Evolutionary conservation across 2,329 filamentous ascomycete species (phyloP), one percentile per base, ranked within the genome.

Genomic region (Aquanectria penicillioides): DNA sequence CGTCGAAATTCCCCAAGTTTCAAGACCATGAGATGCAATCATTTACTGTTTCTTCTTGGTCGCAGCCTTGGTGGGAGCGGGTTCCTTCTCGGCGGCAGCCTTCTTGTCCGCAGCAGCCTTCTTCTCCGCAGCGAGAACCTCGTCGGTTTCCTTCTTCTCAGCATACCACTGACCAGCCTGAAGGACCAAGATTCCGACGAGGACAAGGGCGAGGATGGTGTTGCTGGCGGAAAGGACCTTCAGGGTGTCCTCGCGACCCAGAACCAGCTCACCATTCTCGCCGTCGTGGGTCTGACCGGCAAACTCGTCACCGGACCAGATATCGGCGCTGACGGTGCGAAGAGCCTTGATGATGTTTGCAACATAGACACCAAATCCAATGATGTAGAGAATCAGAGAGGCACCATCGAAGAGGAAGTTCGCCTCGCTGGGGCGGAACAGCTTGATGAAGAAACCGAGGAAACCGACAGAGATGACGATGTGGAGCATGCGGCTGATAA

Each of bases 161-260:
- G 95, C 95, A 80, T 99, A 99, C 95, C 94, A 98, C 84, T 98
- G 93, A 10, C 95, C 95, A 17, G 93, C 93, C 86, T 99, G 95
- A 72, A 99, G 79, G 28, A 97, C 92, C 65, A 99, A 75, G 9
- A 99, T 92, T 5, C 95, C 95, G 3, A 98, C 89, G 50, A 99
- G 79, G 25, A 99, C 93, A 38, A 99, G 84, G 29, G 94, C 95
- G 56, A 98, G 79, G 73, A 99, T 99, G 3, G 95, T 98, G 78
- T 99, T 97, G 76, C 93, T 97, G 7, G 95, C 95, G 26, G 93
- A 88, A 70, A 98, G 82, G 13, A 99, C 94, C 80, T 92, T 91
- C 69, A 99, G 80, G 71, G 89, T 94, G 75, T 99, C 95, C 78
- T 97, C 93, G 22, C 94, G 82, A 3, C 90, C 90, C 33, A 99